Evolutionary conservation across 2,329 filamentous ascomycete species (phyloP).

Genomic region (Fusarium nodosum): DNA sequence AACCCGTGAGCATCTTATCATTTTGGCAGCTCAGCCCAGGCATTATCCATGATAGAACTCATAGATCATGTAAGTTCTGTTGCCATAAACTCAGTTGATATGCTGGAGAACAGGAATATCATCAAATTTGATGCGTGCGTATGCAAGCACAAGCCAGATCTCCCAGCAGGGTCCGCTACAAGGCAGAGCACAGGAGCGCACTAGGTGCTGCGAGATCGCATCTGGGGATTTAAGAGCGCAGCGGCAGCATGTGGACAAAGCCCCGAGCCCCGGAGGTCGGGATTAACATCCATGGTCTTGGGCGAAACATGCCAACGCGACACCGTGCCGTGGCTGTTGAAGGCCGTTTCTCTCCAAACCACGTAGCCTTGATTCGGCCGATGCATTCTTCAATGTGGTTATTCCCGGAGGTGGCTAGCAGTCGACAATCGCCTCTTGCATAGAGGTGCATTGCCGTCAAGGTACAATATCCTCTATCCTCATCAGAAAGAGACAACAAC

Average conservation of each 20-base stretch:
- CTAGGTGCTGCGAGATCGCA: constrained; percentile 52
- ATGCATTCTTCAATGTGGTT: constrained; percentile 35
- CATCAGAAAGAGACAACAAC: constrained; percentile 25
- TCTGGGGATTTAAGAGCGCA: constrained; percentile 46
- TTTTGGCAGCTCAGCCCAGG: constrained; percentile 23
- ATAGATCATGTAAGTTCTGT: constrained; percentile 12
- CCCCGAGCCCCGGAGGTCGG: constrained; percentile 44
- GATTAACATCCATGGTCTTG: constrained; percentile 40
- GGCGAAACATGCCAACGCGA: constrained; percentile 41
- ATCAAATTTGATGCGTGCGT: constrained; percentile 45
- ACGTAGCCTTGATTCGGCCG: constrained; percentile 28
- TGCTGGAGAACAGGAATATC: constrained; percentile 31
- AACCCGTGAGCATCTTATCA: constrained; percentile 30
- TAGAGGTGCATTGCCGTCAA: constrained; percentile 11
- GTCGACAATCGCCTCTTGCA: constrained; percentile 13
- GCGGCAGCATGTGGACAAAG: constrained; percentile 50
- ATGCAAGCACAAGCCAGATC: constrained; percentile 51
- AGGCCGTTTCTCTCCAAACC: constrained; percentile 16
- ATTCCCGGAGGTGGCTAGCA: constrained; percentile 10
- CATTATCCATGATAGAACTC: constrained; percentile 13
- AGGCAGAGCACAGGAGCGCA: constrained; percentile 49
- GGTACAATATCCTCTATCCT: not conserved
- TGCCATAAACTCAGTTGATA: constrained; percentile 25
- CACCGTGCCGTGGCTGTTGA: constrained; percentile 34
- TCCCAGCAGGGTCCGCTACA: constrained; percentile 43